Evolutionary conservation across 2,329 filamentous ascomycete species (phyloP), one percentile per base, ranked within the genome.

Genomic region (Paradendryphiella salina): DNA sequence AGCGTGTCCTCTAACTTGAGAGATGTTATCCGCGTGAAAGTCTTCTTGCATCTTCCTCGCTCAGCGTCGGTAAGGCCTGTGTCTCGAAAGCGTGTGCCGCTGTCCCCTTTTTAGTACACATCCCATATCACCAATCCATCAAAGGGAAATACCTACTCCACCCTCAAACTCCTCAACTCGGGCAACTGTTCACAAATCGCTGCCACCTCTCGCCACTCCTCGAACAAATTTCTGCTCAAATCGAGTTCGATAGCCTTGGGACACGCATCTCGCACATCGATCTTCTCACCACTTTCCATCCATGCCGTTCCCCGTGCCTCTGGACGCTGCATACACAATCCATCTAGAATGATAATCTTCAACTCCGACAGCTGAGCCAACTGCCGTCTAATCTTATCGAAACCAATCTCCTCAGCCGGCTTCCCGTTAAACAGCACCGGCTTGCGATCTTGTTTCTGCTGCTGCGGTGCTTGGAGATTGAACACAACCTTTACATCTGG

Each of bases 391-490:
- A 96, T 90, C 78, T 96, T 96, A 61, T 96, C 91, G 63, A 97
- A 97, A 23, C 94, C 94, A 28, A 97, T 84, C 75, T 97, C 93
- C 75, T 97, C 88, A 4, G 90, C 93, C 14, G 92, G 82, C 74
- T 97, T 97, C 31, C 82, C 80, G 74, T 89, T 75, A 79, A 96
- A 80, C 80, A 87, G 76, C 56, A 96, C 87, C 40, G 83, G 79
- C 14, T 41, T 80, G 78, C 39, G 18, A 14, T 42, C 39, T 6
- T 65, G 64, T 11, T 26, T 26, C 23, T 45, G 38, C 13, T 48
- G 60, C 6, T 52, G 40, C 10, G 62, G 43, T 6, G 57, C 51
- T 36, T 64, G 61, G 8, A 50, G 57, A n/a, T 59, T 54, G 47
- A 70, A 69, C 3, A 72, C 67, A 13, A 71, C 63, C 8, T 68